Evolutionary conservation across 1,139 yeast species (phyloP), one percentile per base, ranked within the genome.

Genomic region (Candida glucosophila): DNA sequence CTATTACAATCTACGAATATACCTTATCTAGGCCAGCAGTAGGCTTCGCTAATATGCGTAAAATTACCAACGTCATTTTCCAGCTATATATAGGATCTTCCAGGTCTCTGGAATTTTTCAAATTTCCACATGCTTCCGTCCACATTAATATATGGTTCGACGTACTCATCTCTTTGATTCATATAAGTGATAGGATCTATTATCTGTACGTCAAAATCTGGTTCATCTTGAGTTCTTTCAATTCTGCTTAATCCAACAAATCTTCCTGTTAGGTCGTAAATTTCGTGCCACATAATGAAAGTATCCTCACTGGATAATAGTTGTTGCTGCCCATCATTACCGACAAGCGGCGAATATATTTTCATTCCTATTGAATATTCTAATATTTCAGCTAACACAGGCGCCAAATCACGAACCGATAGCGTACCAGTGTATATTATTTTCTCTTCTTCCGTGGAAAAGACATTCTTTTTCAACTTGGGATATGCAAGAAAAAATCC

Each of bases 241-340:
- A 60, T 33, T 19, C 49, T 44, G 6, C 49, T 36, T 13, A 60
- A 29, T 3, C 40, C 37, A 17, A 46, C 18, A 16, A 60, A 49
- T 19, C 48, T 35, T 0, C 68, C 69, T 22, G 33, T 35, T 28
- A 40, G 37, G 32, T 59, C 55, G 34, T 58, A 62, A 9, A 61
- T 23, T 29, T 62, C 68, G 30, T 44, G 55, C 65, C 66, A 60
- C 7, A 49, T 40, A 3, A 42, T 33, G 33, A 61, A 61, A 3
- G 49, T 25, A 37, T 61, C 67, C 9, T 34, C 35, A 66, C 66
- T 59, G 4, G 35, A 30, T 5, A 57, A 37, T 7, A 38, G 26
- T 2, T 37, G 28, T 4, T 43, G 43, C 4, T 19, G 26, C n/a
- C n/a, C n/a, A 3, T 34, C 31, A 4, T 25, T 34, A 3, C 30